Evolutionary conservation across 2,329 filamentous ascomycete genomes (phyloP).

Genomic region (Blastomyces emzantsi): DNA sequence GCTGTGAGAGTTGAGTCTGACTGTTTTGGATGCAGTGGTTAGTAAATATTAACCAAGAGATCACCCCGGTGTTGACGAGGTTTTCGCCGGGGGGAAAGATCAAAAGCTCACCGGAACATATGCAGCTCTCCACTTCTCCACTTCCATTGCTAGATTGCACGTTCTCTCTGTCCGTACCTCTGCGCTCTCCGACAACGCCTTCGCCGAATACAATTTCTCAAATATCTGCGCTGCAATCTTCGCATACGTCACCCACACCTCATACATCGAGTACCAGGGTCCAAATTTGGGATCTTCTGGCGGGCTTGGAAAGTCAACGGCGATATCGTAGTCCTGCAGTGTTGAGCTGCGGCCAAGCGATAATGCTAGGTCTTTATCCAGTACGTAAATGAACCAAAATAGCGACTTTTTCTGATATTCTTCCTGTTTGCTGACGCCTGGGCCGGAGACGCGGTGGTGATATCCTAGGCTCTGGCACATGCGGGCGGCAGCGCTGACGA

Average conservation of each 20-base stretch:
- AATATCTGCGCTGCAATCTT: slow-evolving; percentile 53
- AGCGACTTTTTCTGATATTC: slow-evolving; percentile 29
- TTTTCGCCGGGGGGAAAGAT: neutral
- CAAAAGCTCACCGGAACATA: slow-evolving; percentile 5
- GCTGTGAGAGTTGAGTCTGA: neutral
- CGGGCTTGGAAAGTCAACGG: slow-evolving; percentile 36
- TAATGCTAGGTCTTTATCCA: slow-evolving; percentile 52
- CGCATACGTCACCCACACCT: slow-evolving; percentile 48
- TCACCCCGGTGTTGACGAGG: neutral
- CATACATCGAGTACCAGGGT: slow-evolving; percentile 41
- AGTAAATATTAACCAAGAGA: neutral
- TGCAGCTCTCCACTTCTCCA: slow-evolving; percentile 17
- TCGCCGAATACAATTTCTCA: slow-evolving; percentile 45
- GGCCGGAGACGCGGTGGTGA: slow-evolving; percentile 38
- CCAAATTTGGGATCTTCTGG: slow-evolving; percentile 13
- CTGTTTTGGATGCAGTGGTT: neutral
- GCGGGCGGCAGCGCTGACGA: slow-evolving; percentile 50
- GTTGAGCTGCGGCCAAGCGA: slow-evolving; percentile 50
- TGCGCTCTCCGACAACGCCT: slow-evolving; percentile 23
- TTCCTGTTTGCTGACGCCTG: slow-evolving; percentile 18
- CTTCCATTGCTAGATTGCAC: slow-evolving; percentile 22
- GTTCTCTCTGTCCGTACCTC: slow-evolving; percentile 24
- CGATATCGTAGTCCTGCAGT: slow-evolving; percentile 53
- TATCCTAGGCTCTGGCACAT: slow-evolving; percentile 56
- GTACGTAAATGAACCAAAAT: slow-evolving; percentile 52